phyloP scores from a whole-genome alignment of 441 rosid genomes.

The Pelargonium cotyledonis region DNA sequence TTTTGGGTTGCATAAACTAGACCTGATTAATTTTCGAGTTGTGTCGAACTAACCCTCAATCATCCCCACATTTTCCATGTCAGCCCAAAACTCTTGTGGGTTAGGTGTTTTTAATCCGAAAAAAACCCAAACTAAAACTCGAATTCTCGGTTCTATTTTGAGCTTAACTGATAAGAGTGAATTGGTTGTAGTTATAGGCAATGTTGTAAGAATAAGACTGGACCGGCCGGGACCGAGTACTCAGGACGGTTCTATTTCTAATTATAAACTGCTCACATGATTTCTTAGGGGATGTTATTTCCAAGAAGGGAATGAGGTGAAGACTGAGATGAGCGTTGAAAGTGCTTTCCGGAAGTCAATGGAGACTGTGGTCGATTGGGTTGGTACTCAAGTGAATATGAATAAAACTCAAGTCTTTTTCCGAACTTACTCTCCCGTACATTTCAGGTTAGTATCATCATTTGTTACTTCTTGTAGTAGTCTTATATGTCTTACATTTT shows the following conservation, averaged over 20 bases:
- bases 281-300: constrained; percentile 71
- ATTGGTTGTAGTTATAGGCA: no score
- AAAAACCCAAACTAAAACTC: no score
- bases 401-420: constrained; percentile 76
- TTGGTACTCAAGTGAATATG: constrained; percentile 50
- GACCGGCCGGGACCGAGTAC: no score
- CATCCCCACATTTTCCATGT: no score
- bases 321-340: constrained; percentile 50
- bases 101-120: no score
- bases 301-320: constrained; percentile 61
- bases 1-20: no score
- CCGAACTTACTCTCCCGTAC: constrained; percentile 86
- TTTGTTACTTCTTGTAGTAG: background rate
- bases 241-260: background rate
- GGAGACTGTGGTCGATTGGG: constrained; percentile 68
- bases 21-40: no score
- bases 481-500: background rate
- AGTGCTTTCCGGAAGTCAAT: constrained; percentile 56
- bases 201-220: no score
- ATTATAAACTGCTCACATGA: constrained; percentile 6
- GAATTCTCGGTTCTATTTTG: no score
- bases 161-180: no score
- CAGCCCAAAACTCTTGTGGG: no score
- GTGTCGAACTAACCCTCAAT: no score
- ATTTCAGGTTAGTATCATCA: constrained; percentile 63